Conservation (phyloP, 805 yeast genomes). For the Suhomyces emberorum region DNA sequence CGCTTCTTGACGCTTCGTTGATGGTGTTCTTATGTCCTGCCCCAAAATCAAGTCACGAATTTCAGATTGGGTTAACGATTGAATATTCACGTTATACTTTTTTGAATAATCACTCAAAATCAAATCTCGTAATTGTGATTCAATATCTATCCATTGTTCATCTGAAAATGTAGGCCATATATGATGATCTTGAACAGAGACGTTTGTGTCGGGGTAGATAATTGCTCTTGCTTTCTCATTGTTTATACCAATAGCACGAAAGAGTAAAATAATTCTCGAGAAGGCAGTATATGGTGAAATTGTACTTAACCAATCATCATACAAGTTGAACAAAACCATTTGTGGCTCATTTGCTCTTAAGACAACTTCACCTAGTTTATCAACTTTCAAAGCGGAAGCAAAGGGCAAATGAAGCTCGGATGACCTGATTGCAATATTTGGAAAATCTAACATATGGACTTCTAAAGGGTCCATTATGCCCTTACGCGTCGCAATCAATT, state of each 20-base stretch:
- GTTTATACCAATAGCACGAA: conserved; percentile 77
- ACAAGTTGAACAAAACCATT: conserved; percentile 85
- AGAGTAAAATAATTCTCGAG: conserved; percentile 76
- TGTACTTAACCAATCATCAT: conserved; percentile 88
- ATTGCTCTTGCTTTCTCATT: conserved; percentile 74
- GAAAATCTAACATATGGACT: conserved; percentile 96
- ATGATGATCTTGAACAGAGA: conserved; percentile 72
- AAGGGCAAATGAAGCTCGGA: conserved; percentile 90
- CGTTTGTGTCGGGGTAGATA: conserved; percentile 68
- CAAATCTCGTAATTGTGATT: conserved; percentile 81
- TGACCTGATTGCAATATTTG: conserved; percentile 83
- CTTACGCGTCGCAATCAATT: conserved; percentile 82
- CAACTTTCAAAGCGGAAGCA: conserved; percentile 78
- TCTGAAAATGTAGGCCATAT: conserved; percentile 89
- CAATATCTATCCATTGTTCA: conserved; percentile 91
- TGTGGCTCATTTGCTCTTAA: conserved; percentile 88
- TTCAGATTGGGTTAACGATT: conserved; percentile 87
- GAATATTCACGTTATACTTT: conserved; percentile 80
- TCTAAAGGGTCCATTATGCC: conserved; percentile 93
- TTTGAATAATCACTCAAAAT: conserved; percentile 81
- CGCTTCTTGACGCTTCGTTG: conserved; percentile 79
- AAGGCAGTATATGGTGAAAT: conserved; percentile 92
- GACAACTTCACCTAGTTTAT: conserved; percentile 73
- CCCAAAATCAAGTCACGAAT: conserved; percentile 92
- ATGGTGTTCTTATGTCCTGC: conserved; percentile 88